A percentile compares a stretch with the other conserved stretches of the same genome.
Evolutionary conservation across 345 rosid genomes (phyloP).

Genomic region (Arabidopsis suecica): DNA sequence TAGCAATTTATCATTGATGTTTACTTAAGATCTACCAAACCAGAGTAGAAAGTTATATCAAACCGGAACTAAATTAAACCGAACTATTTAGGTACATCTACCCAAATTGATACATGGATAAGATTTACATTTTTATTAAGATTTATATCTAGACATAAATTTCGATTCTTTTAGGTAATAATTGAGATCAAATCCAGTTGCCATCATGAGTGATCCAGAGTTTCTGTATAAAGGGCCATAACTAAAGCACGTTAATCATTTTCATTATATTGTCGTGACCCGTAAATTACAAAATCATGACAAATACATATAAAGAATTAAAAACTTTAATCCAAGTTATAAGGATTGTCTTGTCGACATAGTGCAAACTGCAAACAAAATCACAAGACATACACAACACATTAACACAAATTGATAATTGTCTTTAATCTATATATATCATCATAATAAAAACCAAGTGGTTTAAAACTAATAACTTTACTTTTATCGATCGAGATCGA

Average conservation of each 20-base stretch:
- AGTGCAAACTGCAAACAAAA: background rate
- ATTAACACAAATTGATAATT: constrained; percentile 3
- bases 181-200: constrained; percentile 26
- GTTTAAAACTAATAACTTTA: background rate
- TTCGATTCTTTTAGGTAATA: background rate
- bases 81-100: background rate
- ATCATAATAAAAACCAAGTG: background rate
- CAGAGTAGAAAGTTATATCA: background rate
- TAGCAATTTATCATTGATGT: too few relatives aligned
- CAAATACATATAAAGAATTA: background rate
- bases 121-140: background rate
- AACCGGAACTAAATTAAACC: background rate
- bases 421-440: background rate
- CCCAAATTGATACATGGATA: background rate
- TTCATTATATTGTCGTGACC: constrained; percentile 19
- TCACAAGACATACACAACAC: constrained; percentile 2
- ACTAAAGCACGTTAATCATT: constrained; percentile 30
- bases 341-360: constrained; percentile 14
- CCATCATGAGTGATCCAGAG: constrained; percentile 34
- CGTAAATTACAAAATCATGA: constrained; percentile 26
- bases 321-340: background rate
- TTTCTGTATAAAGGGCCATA: constrained; percentile 29
- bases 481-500: background rate
- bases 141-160: background rate
- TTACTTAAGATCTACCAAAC: background rate